These are phyloP conservation scores for Chrysopogon serrulatus DNA, from an alignment of 176 grass and related monocot genomes.

Conservation along the genomic window DNA sequence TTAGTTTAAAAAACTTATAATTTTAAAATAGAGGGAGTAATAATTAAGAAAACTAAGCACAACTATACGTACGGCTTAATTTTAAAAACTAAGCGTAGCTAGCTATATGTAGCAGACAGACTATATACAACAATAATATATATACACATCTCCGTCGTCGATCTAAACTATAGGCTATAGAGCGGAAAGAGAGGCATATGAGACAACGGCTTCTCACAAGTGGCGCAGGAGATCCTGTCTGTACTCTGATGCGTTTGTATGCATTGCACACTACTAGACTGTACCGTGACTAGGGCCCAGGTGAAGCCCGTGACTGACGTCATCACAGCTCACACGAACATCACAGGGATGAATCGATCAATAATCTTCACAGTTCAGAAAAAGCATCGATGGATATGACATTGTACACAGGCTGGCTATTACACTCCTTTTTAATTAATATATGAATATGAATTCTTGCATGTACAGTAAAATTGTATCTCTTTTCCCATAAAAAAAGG, in stretches of 20 bases:
- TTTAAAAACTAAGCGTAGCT: too few relatives aligned
- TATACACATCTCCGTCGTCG: not conserved
- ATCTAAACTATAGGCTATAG: not conserved
- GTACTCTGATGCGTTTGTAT: not conserved
- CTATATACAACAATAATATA: not conserved
- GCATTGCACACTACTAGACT: not conserved
- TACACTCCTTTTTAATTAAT: too few relatives aligned
- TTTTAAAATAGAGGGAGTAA: too few relatives aligned
- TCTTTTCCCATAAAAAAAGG: too few relatives aligned
- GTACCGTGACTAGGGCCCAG: not conserved
- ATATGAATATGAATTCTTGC: too few relatives aligned
- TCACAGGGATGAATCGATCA: not conserved
- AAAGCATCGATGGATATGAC: not conserved
- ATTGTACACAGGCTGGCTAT: not conserved
- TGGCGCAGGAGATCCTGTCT: not conserved
- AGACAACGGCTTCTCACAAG: not conserved
- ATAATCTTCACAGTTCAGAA: not conserved
- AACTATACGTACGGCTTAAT: too few relatives aligned
- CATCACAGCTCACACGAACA: not conserved
- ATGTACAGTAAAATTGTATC: too few relatives aligned
- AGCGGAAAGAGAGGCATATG: not conserved
- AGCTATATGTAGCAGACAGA: not conserved
- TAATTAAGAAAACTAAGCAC: not conserved
- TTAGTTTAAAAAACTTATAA: too few relatives aligned
- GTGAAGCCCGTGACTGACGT: conserved; percentile 34